A percentile compares a stretch with the other conserved stretches of the same genome.
These are phyloP conservation scores for Apiospora sp. DNA, from an alignment of 2,329 filamentous ascomycete genomes.

Conservation along the genomic window DNA sequence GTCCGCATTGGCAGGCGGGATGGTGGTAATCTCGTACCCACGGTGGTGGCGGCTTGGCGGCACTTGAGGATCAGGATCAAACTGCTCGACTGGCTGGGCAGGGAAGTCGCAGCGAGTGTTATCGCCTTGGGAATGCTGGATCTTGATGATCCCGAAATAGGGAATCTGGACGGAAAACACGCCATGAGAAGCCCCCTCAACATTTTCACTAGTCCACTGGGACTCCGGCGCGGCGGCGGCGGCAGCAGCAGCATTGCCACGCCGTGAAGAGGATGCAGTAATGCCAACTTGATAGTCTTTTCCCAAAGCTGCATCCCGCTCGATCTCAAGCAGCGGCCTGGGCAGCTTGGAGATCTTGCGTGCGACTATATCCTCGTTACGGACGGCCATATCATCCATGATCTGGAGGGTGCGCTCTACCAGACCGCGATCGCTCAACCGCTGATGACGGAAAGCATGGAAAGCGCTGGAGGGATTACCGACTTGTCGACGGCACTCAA, in stretches of 20 bases:
- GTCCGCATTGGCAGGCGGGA: neutral
- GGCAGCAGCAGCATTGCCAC: neutral
- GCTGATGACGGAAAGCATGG: conserved; percentile 30
- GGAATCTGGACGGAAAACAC: conserved; percentile 50
- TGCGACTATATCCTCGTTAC: conserved; percentile 40
- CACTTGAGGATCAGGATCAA: neutral
- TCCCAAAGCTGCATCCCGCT: conserved; percentile 41
- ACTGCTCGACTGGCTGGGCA: neutral
- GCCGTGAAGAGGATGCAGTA: neutral
- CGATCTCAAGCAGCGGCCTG: conserved; percentile 40
- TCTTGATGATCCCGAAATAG: conserved; percentile 49
- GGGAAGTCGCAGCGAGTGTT: neutral
- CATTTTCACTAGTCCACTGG: neutral
- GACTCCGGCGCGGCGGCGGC: conserved; percentile 26
- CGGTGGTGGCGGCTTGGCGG: neutral
- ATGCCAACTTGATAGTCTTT: conserved; percentile 38
- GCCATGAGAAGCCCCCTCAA: conserved; percentile 27
- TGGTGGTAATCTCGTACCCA: neutral
- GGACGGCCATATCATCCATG: conserved; percentile 32
- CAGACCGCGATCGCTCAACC: conserved; percentile 21
- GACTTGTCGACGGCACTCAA: conserved; percentile 37
- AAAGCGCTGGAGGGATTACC: conserved; percentile 27
- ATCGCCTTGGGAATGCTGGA: neutral
- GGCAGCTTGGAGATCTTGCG: conserved; percentile 41
- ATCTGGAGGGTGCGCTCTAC: conserved; percentile 25